Evolutionary conservation across 768 basidiomycete genomes (phyloP), one percentile per base, ranked within the genome.

Genomic region (Rhizopogon vesiculosus): DNA sequence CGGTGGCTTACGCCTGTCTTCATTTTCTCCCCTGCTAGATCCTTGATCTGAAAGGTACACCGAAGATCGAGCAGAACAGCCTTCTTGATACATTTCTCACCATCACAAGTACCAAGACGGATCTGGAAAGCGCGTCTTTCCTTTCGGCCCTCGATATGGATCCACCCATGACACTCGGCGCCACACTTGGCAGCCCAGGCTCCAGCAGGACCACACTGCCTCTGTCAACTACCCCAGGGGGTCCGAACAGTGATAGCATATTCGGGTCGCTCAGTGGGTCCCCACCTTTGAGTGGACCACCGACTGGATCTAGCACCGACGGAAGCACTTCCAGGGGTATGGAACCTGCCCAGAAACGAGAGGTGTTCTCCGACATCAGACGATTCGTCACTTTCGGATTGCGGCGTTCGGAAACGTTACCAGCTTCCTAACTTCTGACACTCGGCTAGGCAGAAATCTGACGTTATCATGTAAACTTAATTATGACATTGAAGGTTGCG

Each of bases 131-230:
- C 67, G 88, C 90, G 0, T 98, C 97, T 0, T 98, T 99, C 79
- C 82, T 99, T 33, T 89, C 93, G 0, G 81, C 86, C 0, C 80
- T 99, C 33, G 97, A 99, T 70, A 99, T 99, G 97, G 95, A 98
- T 60, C 93, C 94, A 1, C 74, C 83, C 0, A 68, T 73, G 18
- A 71, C 77, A 2, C 68, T 76, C 5, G 77, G 72, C 46, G 72
- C 78, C n/a, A 82, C 76, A 42, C 72, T 86, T 16, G 74, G 83
- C 5, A 89, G 86, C 61, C 89, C 90, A 0, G 80, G 79, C 13
- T 79, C 78, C 1, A 88, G 85, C 60, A 78, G 83, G 22, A 78
- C 86, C 9, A 75, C 81, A 5, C 73, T 89, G 7, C 81, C 81
- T 1, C 65, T 76, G 22, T 67, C 74, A 0, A 67, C 66, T 4